Evolutionary conservation across 2,329 filamentous ascomycete species (phyloP), one percentile per base, ranked within the genome.

Genomic region (Nigrograna mackinnonii): DNA sequence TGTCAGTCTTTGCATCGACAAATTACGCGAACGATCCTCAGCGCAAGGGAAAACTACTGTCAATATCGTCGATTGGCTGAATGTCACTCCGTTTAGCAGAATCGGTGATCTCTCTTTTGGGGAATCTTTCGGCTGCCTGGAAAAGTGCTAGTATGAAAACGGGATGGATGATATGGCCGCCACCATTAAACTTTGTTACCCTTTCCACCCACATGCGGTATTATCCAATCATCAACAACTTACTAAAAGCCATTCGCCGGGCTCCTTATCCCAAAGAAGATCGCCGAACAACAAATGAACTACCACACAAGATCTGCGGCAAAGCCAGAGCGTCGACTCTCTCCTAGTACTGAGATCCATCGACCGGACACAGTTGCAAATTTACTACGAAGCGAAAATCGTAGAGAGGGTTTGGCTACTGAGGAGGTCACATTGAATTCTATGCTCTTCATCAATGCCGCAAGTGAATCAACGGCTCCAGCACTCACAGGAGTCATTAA

Each of bases 401-500:
- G 32, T 17, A 19, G n/a, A 16, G 26, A 46, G 37, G 44, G 44
- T 12, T 22, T 46, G 17, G 43, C 44, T 39, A 19, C 39, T 5
- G 34, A 39, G 13, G 44, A 46, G 20, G 40, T 46, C 34, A 12
- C 24, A 17, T 22, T 43, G n/a, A 46, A 42, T 32, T 39, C 21
- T 7, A 46, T 46, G 44, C 19, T 37, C 9, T 41, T 72, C 5
- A 68, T 69, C 18, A 35, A 66, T 4, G 72, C 68, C 4, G 71
- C 68, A 1, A 67, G 59, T 36, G 71, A 74, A 35, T 71, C 70
- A 1, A 65, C 64, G 1, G 69, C 67, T 0, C 67, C 57, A 1
- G 36, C 60, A 6, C 54, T 74, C 12, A 34, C 31, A 9, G 31
- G 31, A 13, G 31, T 34, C 31, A 18, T 34, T 17, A 34, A 34